phyloP scores from a whole-genome alignment of 2,329 filamentous ascomycete genomes.

The Chaetomium globosum region DNA sequence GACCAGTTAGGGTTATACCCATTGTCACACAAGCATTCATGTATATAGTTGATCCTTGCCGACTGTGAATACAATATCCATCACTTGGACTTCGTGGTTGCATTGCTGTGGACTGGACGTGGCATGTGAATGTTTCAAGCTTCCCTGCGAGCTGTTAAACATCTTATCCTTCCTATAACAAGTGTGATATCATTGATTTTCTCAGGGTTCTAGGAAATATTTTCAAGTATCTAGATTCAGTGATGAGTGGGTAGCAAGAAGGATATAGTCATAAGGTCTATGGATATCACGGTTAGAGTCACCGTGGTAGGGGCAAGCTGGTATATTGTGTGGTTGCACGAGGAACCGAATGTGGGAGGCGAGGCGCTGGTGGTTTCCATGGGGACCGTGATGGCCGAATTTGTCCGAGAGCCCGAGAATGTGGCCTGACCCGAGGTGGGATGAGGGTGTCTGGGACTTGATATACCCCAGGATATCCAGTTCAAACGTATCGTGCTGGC shows the following conservation, averaged over 20 bases:
- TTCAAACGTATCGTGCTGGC: slow-evolving; percentile 10
- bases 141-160: not conserved
- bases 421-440: slow-evolving; percentile 3
- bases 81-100: not conserved
- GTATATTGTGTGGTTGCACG: too few species aligned
- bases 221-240: too few species aligned
- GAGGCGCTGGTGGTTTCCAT: too few species aligned
- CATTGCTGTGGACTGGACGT: not conserved
- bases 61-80: slow-evolving; percentile 21
- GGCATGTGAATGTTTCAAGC: not conserved
- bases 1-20: not conserved
- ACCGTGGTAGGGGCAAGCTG: too few species aligned
- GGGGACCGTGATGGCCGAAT: slow-evolving; percentile 22
- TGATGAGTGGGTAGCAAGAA: too few species aligned
- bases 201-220: too few species aligned
- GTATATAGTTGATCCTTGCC: slow-evolving; percentile 28
- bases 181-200: too few species aligned
- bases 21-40: slow-evolving; percentile 11
- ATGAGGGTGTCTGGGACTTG: slow-evolving; percentile 3
- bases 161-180: too few species aligned
- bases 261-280: too few species aligned
- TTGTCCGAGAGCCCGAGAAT: slow-evolving; percentile 15
- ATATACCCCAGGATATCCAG: slow-evolving; percentile 19
- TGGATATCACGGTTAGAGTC: too few species aligned
- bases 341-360: too few species aligned